Evolutionary conservation across 352 stramenopile species (phyloP).

Genomic region (Phytophthora sp.): DNA sequence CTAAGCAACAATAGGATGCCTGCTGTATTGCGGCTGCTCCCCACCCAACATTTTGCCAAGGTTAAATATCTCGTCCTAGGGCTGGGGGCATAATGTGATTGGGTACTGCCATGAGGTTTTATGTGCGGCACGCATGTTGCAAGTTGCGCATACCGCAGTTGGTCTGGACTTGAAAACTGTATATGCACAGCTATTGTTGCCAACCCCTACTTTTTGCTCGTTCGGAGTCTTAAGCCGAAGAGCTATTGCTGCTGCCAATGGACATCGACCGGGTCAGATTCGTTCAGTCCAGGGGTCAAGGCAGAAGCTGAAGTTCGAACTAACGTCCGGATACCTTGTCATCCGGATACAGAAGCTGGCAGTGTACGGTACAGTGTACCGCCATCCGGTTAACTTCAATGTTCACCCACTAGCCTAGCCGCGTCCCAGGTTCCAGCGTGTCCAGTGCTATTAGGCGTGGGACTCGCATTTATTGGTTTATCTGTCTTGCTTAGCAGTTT

Average conservation of each 20-base stretch:
- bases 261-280: background rate
- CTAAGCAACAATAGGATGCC: constrained; percentile 37
- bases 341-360: constrained; percentile 3
- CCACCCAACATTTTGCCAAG: constrained; percentile 35
- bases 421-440: constrained; percentile 7
- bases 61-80: constrained; percentile 28
- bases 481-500: too few relatives aligned
- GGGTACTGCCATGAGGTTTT: constrained; percentile 6
- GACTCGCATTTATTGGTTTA: constrained; percentile 9
- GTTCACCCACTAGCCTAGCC: constrained; percentile 1
- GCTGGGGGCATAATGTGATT: constrained; percentile 11
- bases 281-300: background rate
- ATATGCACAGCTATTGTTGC: too few relatives aligned
- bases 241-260: constrained; percentile 3
- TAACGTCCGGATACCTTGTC: constrained; percentile 1
- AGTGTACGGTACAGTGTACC: constrained; percentile 18
- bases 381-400: constrained; percentile 12
- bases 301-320: constrained; percentile 3
- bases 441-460: constrained; percentile 18
- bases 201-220: constrained; percentile 1
- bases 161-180: too few relatives aligned
- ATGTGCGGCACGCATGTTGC: constrained; percentile 17
- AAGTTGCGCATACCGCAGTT: background rate
- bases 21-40: too few relatives aligned
- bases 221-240: background rate